Base-by-base conservation (phyloP, 495 filamentous ascomycete species). In the Aspergillus carlsbadensis region DNA sequence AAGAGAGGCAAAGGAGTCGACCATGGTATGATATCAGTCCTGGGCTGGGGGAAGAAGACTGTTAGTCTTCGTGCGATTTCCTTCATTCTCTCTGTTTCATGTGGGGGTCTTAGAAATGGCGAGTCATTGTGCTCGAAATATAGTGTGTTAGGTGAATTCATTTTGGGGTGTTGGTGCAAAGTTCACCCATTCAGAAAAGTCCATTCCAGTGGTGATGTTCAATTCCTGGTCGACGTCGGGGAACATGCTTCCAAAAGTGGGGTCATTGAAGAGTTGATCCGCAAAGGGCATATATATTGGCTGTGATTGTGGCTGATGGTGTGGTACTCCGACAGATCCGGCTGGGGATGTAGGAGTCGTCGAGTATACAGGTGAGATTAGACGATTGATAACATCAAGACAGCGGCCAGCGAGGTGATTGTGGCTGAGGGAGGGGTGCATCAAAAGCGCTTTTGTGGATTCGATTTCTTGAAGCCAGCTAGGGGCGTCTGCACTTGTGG, bases 151-250 rank as follows among this genome's bases (percentile, higher is more conserved):
- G 42, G 59, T 48, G 43, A 65, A 64, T 48, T 74, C 63, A 55
- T 53, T 66, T 62, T 58, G 62, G 31, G 57, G 49, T 10, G 69
- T 59, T 45, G 58, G 52, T 7, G 69, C 59, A 44, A 70, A 78
- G 53, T 74, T 73, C 33, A 78, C 72, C 75, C 75, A 78, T 43
- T 78, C 75, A 0, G 73, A 74, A 48, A 78, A 76, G 52, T 78
- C 72, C 70, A 78, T 72, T 10, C 65, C 70, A 6, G 47, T 21
- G 7, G 54, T 60, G 1, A 73, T 33, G 33, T 64, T 74, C 54
- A 71, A 56, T 31, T 70, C 65, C 51, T 75, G 73, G 20, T 75
- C 71, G 1, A 72, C 66, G 49, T 63, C 64, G 7, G 70, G 71
- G 46, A 78, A 78, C 33, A 78, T 67, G 20, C 65, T 69, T 14